Evolutionary conservation across 2,329 filamentous ascomycete species (phyloP), one percentile per base, ranked within the genome.

Genomic region (Fusarium miscanthi): DNA sequence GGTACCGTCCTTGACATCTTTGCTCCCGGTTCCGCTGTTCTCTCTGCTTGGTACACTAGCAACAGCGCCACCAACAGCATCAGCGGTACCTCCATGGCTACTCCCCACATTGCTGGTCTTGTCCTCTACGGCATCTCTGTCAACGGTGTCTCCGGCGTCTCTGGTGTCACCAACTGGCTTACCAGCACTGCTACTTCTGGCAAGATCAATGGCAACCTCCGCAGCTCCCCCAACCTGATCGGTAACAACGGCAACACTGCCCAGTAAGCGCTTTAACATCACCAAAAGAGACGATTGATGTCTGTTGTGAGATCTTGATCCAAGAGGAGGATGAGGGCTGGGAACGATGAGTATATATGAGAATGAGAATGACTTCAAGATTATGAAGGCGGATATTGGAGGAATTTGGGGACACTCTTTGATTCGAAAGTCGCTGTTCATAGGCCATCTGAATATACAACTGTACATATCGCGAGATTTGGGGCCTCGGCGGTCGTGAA

Each of bases 71-170:
- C 79, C 59, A 82, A 82, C 70, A 83, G 77, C 51, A 84, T 90
- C 76, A 87, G 84, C 19, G 90, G 90, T 40, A 92, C 90, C 16
- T 89, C 86, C n/a, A 91, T 91, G 89, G 88, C 90, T 8, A 81
- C 84, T 7, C 90, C 90, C 2, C 89, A 91, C 77, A 83, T 92
- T 66, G 84, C 86, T 37, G 90, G 90, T 31, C 82, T 92, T 30
- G 88, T 73, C 27, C 78, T 84, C 19, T 85, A 85, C 77, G 78
- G 82, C 49, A 81, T 90, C 61, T 82, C 82, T 14, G 80, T 88
- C 19, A 79, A 87, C 63, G 81, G 82, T 41, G 41, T 78, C 38
- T 77, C 74, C 52, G 79, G 78, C 30, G 73, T 78, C 41, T 52
- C 66, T 43, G 84, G 78, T 41, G 82, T 89, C 48, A 82, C 81